Base-by-base conservation (phyloP, 2,329 filamentous ascomycete species). In the Trichoderma brevicompactum region DNA sequence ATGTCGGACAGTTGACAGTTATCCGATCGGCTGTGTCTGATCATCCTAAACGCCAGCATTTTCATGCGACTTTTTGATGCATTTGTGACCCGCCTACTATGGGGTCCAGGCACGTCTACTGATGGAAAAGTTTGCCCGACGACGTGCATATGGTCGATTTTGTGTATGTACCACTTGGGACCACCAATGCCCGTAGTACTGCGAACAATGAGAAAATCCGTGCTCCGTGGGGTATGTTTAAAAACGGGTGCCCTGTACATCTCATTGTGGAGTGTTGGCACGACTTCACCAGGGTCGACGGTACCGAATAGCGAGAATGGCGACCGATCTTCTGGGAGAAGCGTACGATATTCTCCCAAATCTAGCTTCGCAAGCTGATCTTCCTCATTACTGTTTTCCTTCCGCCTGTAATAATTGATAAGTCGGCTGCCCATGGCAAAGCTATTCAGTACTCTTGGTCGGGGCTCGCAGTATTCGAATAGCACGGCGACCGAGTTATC, bases 211-310 rank as follows among this genome's bases (percentile, higher is more conserved):
- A 99, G 79, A 74, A 98, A 99, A 74, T 99, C 95, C 9, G 88
- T 93, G 8, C 82, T 79, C 72, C 91, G 90, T 0, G 92, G 81
- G 41, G 87, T 83, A 73, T 99, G 95, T 72, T 90, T 91, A 82
- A 97, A 99, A 34, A 99, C 88, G 0, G 95, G 95, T 4, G 95
- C 94, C 60, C 94, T 88, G 74, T 93, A 98, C 91, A 99, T 97
- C 55, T 92, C 88, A 72, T 98, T 99, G 76, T 97, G 93, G 15
- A 99, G 83, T 1, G 95, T 94, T 0, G 94, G 91, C 3, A 96
- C 92, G 10, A 90, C 92, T 79, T 98, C 92, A 19, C 95, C 95
- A 2, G 93, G 88, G 69, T 96, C 91, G 28, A 99, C 93, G 41
- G 93, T 91, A 28, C 95, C 95, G 73, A 99, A 99, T 59, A 96